Evolutionary conservation across 2,329 filamentous ascomycete species (phyloP), one percentile per base, ranked within the genome.

Genomic region (Albophoma yamanashiensis): DNA sequence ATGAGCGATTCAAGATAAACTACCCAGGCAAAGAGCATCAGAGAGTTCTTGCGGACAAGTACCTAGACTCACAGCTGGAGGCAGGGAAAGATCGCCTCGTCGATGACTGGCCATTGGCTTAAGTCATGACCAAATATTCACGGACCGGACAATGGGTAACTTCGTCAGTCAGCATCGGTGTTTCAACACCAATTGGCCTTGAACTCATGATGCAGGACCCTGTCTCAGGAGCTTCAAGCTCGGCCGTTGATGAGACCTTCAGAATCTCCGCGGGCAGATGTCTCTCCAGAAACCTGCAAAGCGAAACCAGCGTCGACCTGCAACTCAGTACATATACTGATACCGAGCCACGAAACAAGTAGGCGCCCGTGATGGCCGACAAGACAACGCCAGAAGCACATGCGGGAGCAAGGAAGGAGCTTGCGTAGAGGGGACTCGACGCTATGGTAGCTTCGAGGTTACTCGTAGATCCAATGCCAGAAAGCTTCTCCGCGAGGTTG

Each of bases 111-210:
- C 61, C 63, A 34, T 43, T 42, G 0, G 52, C 67, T 3, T 15
- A 34, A 9, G 40, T 42, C 34, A 36, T 56, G 34, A 25, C 52
- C 40, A 6, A 39, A 20, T 40, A 50, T 25, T 36, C 69, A 7
- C 40, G 55, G 8, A 39, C 60, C 20, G 56, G 57, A 31, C 27
- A 8, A 38, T 55, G 1, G 65, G 68, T n/a, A 57, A 43, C 4
- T 67, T 68, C n/a, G 58, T 72, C 17, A 5, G 40, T 1, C 55
- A 60, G 8, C 62, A 67, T 20, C 47, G 58, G 11, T 40, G 63
- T 15, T 40, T 17, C 39, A 40, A 17, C 8, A 4, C 2, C 38
- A 15, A 39, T 12, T 15, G 38, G 12, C 12, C 38, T 39, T 39
- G 4, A 17, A 39, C 38, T 39, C 15, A 2, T 9, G 38, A 14